Base-by-base conservation (phyloP, 257 asterid genomes). In the Plectranthus barbatus region DNA sequence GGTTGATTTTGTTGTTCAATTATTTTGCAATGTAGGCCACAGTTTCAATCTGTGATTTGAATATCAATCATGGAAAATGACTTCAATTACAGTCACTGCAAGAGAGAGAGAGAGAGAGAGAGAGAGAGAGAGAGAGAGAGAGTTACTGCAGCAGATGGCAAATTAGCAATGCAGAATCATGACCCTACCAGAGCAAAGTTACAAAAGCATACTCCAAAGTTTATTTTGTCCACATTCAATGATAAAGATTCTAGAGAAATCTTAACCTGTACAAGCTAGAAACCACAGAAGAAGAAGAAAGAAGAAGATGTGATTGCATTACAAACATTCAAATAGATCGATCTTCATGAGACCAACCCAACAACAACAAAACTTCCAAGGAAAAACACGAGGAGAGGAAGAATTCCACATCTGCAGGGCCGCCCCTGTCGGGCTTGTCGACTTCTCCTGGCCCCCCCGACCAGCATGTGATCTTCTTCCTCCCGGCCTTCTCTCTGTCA, bases 121-220 rank as follows among this genome's bases (percentile, higher is more conserved):
- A n/a, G n/a, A n/a, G n/a, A n/a, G n/a, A n/a, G n/a, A n/a, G n/a
- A n/a, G n/a, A n/a, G n/a, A n/a, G n/a, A n/a, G n/a, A n/a, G n/a
- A n/a, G n/a, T n/a, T n/a, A n/a, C n/a, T n/a, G n/a, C n/a, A n/a
- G 31, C 2, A 26, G 31, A 26, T 5, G 31, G 31, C 31, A 26
- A 26, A 26, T 26, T 5, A 26, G 31, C 8, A 13, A 18, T 20
- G 54, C 31, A 6, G 4, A 18, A 15, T 34, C 29, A 4, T 19
- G 64, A 31, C 64, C 68, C 64, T 52, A 69, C 69, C 76, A 60
- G 23, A 51, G 36, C 44, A 64, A 46, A 66, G 62, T 48, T 70
- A 66, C 76, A n/a, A 70, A 50, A 46, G 55, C 46, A 34, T 14
- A 39, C 68, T 8, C 34, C 7, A 17, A 54, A 61, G 10, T 57